These are phyloP conservation scores for Scedosporium minutisporum DNA, from an alignment of 2,329 filamentous ascomycete genomes.

Conservation along the genomic window DNA sequence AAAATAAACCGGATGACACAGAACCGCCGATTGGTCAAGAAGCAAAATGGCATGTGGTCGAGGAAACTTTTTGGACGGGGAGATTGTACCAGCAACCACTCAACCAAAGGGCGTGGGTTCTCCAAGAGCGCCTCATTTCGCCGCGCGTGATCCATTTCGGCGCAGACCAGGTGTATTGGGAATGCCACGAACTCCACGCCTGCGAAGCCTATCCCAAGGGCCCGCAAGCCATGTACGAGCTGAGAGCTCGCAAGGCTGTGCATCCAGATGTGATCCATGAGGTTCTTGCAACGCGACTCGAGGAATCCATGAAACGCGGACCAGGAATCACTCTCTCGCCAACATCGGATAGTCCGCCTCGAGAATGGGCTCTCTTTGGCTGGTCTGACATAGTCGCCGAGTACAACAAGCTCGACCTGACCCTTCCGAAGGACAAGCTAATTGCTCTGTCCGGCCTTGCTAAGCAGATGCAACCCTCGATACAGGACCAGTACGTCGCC, in stretches of 20 bases:
- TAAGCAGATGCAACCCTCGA: background rate
- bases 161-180: background rate
- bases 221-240: background rate
- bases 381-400: background rate
- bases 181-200: background rate
- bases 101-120: background rate
- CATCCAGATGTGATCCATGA: background rate
- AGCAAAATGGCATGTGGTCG: background rate
- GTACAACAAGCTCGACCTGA: background rate
- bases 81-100: background rate
- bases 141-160: background rate
- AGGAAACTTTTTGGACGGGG: background rate
- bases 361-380: too few species aligned
- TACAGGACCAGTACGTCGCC: background rate
- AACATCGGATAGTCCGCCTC: too few species aligned
- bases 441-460: background rate
- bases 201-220: background rate
- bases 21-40: background rate
- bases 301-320: background rate
- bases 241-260: background rate
- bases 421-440: background rate
- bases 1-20: background rate
- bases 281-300: background rate
- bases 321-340: background rate
- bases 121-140: background rate